Percentiles rank a stretch among this genome's conserved stretches.
phyloP scores from a whole-genome alignment of 441 rosid species.

The Rhodomyrtus psidioides region DNA sequence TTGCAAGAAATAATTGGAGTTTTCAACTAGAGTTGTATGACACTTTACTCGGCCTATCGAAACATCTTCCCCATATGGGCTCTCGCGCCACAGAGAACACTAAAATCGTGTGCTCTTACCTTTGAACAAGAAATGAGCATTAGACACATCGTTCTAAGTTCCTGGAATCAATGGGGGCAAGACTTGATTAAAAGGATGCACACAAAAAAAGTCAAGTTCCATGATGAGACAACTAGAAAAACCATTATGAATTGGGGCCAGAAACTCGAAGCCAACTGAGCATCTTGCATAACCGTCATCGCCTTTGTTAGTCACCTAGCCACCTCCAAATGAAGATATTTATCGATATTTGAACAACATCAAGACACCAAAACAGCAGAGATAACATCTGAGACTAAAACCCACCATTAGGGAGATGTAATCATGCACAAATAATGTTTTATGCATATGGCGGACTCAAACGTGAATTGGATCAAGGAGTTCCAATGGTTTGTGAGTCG shows the following conservation, averaged over 20 bases:
- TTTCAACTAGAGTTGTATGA: constrained; percentile 45
- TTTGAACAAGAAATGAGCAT: too few relatives aligned
- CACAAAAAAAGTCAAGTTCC: neutral
- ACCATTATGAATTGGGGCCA: neutral
- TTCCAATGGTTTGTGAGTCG: neutral
- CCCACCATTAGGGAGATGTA: neutral
- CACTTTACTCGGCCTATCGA: constrained; percentile 33
- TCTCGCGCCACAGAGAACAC: constrained; percentile 28
- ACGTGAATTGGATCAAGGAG: neutral
- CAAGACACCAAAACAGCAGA: neutral
- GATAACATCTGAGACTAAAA: neutral
- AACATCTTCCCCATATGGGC: constrained; percentile 51
- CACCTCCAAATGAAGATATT: neutral
- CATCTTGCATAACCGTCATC: neutral
- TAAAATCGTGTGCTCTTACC: neutral
- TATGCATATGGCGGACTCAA: neutral
- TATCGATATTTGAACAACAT: neutral
- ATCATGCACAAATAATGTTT: neutral
- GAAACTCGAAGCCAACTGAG: neutral
- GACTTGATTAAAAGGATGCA: neutral
- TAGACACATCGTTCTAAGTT: neutral
- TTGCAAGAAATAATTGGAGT: constrained; percentile 40
- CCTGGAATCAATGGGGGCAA: neutral
- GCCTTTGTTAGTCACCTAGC: neutral
- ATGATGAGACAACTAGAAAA: neutral